Conservation (phyloP, 2,329 filamentous ascomycete species). For the Phaeomoniella chlamydospora region DNA sequence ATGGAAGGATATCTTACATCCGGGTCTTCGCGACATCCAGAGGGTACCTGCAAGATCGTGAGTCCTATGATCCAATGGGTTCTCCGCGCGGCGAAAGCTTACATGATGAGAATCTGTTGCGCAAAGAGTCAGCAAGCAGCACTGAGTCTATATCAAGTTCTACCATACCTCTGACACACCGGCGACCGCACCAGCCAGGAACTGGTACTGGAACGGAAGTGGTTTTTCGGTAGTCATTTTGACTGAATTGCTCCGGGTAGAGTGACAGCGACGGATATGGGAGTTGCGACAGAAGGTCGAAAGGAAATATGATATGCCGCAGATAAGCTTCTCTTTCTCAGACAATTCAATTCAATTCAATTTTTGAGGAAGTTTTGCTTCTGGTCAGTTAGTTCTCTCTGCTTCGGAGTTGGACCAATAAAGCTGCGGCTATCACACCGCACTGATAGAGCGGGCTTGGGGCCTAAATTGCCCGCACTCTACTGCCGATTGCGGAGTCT, state of each 20-base stretch:
- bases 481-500: no score
- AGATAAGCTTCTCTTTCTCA: no score
- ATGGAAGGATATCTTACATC: conserved; percentile 66
- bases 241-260: background rate
- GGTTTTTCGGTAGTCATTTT: conserved; percentile 41
- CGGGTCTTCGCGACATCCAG: conserved; percentile 96
- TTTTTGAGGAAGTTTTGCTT: no score
- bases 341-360: no score
- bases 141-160: conserved; percentile 5
- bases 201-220: conserved; percentile 86
- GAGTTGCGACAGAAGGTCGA: no score
- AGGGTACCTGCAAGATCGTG: conserved; percentile 59
- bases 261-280: no score
- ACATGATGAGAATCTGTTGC: conserved; percentile 74
- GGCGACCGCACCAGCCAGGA: conserved; percentile 88
- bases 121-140: conserved; percentile 1
- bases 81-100: conserved; percentile 16
- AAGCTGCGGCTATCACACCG: no score
- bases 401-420: no score
- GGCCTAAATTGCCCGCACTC: no score
- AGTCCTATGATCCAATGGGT: background rate
- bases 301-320: no score
- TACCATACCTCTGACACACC: conserved; percentile 84
- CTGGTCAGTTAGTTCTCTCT: no score
- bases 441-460: no score